Evolutionary conservation across 208 protist genomes (phyloP), one percentile per base, ranked within the genome.

Genomic region (Baffinella frigidus): DNA sequence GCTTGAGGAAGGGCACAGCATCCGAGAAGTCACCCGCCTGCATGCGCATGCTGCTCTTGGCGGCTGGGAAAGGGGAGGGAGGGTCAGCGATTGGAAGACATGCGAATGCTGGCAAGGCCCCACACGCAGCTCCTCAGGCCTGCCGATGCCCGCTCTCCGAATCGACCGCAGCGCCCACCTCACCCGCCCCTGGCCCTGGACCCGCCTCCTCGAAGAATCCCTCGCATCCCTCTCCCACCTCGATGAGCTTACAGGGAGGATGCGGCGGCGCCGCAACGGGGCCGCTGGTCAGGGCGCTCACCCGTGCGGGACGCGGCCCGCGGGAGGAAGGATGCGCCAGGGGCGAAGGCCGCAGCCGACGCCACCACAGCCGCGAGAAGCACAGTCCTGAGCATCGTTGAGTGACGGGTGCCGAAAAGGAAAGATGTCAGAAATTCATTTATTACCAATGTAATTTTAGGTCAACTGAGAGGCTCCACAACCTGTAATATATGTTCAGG

Each of bases 1-100:
- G 74, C 74, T 84, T 84, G 74, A 84, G 74, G 74, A 84, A 84
- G n/a, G 74, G 74, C 44, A 84, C 74, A 43, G 74, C 74, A 43
- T 10, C 74, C 17, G 74, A 84, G 74, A 84, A 84, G 48, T 84
- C 74, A 61, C 74, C 74, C 56, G 20, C 56, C 74, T 84, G 74
- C 74, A 74, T 74, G 36, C 38, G 36, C 74, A 84, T 84, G 44
- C 20, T n/a, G 74, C 27, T 36, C 41, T 33, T 43, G 38, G 44
- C 74, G 27, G 48, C 74, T 84, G 68, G 11, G 30, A 74, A 74
- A n/a, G n/a, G n/a, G n/a, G n/a, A n/a, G n/a, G n/a, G 27, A 64
- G 27, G 27, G 27, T n/a, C 51, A n/a, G 14, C 51, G 51, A 64
- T 27, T n/a, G 14, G 51, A 64, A 64, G 51, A 64, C 20, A n/a